Evolutionary conservation across 345 rosid species (phyloP).

Genomic region (Turnera subulata): DNA sequence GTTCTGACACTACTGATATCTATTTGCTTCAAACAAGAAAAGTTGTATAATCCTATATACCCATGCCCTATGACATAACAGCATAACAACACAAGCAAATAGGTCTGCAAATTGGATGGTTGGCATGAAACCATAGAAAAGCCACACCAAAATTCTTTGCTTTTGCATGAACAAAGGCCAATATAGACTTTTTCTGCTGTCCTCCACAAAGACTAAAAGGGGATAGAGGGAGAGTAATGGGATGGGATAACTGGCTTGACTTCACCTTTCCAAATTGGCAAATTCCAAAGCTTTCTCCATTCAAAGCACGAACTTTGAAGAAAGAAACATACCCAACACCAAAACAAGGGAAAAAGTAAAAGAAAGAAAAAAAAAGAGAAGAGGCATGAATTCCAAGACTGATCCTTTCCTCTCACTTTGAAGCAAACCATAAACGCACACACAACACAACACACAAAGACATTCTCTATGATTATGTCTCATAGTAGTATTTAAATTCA

Average conservation of each 20-base stretch:
- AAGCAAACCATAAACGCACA: slow-evolving; percentile 18
- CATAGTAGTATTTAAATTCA: slow-evolving; percentile 2
- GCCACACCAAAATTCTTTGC: too few relatives aligned
- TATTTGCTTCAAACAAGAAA: too few relatives aligned
- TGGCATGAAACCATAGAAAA: neutral
- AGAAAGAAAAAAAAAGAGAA: slow-evolving; percentile 21
- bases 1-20: neutral
- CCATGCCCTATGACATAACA: neutral
- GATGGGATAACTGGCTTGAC: neutral
- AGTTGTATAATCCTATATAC: neutral
- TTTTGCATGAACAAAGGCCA: neutral
- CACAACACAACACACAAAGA: slow-evolving; percentile 13
- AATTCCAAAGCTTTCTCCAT: slow-evolving; percentile 24
- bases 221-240: neutral
- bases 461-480: slow-evolving; percentile 7
- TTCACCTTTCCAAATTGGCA: neutral
- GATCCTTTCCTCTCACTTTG: slow-evolving; percentile 37
- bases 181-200: slow-evolving; percentile 1
- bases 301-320: slow-evolving; percentile 49
- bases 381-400: slow-evolving; percentile 17
- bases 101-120: neutral
- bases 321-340: slow-evolving; percentile 25
- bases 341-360: slow-evolving; percentile 3
- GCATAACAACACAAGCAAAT: neutral
- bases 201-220: too few relatives aligned